phyloP scores from a whole-genome alignment of 805 yeast species.

The Ogataea nitratoaversa region DNA sequence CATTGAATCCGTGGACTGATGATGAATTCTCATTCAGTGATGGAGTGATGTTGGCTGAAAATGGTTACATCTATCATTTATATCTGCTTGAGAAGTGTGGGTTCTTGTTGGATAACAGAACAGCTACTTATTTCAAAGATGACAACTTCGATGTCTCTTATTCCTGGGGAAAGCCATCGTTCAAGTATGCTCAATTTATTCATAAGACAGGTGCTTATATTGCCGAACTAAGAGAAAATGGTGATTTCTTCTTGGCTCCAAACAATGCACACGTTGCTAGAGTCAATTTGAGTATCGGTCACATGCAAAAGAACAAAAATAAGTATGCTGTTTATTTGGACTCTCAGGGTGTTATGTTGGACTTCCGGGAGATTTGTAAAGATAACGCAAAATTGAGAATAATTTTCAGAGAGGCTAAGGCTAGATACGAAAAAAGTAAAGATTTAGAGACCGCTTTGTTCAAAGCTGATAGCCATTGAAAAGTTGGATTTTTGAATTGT shows the following conservation, averaged over 20 bases:
- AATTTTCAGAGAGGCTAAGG: constrained; percentile 58
- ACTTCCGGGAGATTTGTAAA: constrained; percentile 60
- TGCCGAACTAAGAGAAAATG: constrained; percentile 78
- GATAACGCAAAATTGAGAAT: constrained; percentile 43
- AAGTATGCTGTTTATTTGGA: constrained; percentile 41
- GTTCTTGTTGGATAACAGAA: constrained; percentile 77
- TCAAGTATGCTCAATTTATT: constrained; percentile 82
- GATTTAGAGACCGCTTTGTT: constrained; percentile 26
- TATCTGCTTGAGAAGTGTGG: constrained; percentile 65
- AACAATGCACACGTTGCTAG: constrained; percentile 80
- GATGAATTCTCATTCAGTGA: constrained; percentile 36
- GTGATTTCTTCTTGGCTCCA: constrained; percentile 78
- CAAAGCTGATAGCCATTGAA: constrained; percentile 5
- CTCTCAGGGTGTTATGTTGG: constrained; percentile 70
- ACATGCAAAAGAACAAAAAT: constrained; percentile 19
- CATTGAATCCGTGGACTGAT: constrained; percentile 69
- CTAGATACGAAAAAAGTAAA: constrained; percentile 37
- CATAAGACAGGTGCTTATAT: constrained; percentile 87
- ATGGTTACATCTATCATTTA: constrained; percentile 71
- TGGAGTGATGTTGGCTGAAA: constrained; percentile 39
- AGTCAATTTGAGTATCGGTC: constrained; percentile 45
- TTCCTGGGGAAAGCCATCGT: constrained; percentile 88
- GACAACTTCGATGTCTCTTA: constrained; percentile 61
- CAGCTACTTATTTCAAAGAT: constrained; percentile 55
- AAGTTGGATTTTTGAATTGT: not conserved